Evolutionary conservation across 495 filamentous ascomycete species (phyloP), one percentile per base, ranked within the genome.

Genomic region (Aspergillus wentii): DNA sequence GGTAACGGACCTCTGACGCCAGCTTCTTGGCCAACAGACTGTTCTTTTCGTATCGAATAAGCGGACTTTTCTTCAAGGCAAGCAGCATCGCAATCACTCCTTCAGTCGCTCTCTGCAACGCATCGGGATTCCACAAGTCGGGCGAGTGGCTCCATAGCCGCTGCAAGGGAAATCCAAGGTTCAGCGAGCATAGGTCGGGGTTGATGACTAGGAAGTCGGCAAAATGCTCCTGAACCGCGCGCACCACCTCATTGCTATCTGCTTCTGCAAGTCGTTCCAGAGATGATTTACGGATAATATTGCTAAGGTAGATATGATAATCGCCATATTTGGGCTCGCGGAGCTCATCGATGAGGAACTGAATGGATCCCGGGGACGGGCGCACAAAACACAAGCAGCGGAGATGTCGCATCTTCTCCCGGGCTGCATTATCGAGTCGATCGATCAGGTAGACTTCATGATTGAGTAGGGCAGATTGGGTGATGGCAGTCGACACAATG

Each of bases 371-470:
- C 3, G 91, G 76, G 8, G 90, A 90, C 11, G 92, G 92, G 18
- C 94, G 80, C 20, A 97, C 77, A 56, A 98, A 96, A 57, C 86
- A 92, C 8, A 97, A 67, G 62, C 92, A 98, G 19, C 88, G 81
- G 27, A 98, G 71, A 68, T 98, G 92, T 57, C 92, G 83, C 92
- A 97, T 97, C 72, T 94, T 95, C 66, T 98, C 94, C 30, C 92
- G 79, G 43, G 86, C 81, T 35, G 72, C 65, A 56, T 96, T 98
- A 56, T 95, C 92, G 29, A 98, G 64, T 37, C 94, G 88, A 61
- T 98, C 92, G 38, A 91, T 95, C 36, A 98, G 87, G 64, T 94
- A 98, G 44, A 98, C 86, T 65, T 96, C 89, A 57, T 97, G 89
- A 56, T 88, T 94, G 41, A 98, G 81, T n/a, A 98, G 75, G 25